Base-by-base conservation (phyloP, 2,329 filamentous ascomycete species). In the Gnomoniopsis sp. region DNA sequence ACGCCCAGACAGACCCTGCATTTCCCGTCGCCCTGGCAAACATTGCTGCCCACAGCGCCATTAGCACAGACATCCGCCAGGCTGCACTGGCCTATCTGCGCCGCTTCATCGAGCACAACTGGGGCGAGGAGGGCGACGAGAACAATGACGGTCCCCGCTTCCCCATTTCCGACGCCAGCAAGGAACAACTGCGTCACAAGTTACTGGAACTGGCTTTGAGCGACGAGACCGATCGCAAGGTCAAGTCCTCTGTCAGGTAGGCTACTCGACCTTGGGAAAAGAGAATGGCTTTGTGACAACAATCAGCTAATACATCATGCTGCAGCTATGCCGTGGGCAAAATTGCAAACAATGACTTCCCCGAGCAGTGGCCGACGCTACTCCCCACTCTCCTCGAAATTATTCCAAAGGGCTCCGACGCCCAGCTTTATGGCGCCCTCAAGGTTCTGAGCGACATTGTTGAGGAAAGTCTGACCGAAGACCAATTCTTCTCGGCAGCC, bases 401-500 rank as follows among this genome's bases (percentile, higher is more conserved):
- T 53, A 90, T 98, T 68, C 85, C 88, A 55, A 83, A 80, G 55
- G 91, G 90, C 62, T 86, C 80, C 63, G 91, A 96, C 67, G 78
- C 80, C 49, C 92, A 96, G 70, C 79, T 97, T 52, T 92, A 97
- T 71, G 95, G 95, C 54, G 90, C 93, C 10, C 79, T 99, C 61
- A 90, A 89, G 71, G 92, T 98, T 23, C 84, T 99, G 48, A 82
- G 85, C 65, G 93, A 98, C 73, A 80, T 99, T 49, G 90, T 99
- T 26, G 93, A 98, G 63, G 93, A 96, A 69, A 92, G 91, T 65
- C 84, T 99, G 72, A 96, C 88, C 69, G 93, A 98, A 71, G 90
- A 92, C 62, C 93, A 97, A 67, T 99, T 99, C 80, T 97, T 98
- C 73, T 84, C 83, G 59, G 90, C 96, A 66, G 95, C 93, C 10